These are phyloP conservation scores for Lactarius hatsudake DNA, from an alignment of 768 basidiomycete species.

Conservation along the genomic window DNA sequence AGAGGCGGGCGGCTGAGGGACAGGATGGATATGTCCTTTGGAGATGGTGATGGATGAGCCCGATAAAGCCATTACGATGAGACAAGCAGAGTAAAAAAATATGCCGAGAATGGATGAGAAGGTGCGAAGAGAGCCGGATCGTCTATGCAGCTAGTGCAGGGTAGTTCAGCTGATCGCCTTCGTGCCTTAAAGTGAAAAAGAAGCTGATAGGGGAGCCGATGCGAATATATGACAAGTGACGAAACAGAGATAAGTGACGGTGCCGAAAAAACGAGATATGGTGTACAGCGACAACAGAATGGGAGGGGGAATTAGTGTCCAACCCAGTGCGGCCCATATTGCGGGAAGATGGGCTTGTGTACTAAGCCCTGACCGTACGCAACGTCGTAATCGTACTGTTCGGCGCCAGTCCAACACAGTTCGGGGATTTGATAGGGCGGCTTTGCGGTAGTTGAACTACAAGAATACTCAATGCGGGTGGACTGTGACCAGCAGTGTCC, in stretches of 20 bases:
- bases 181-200: conserved; percentile 20
- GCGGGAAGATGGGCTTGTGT: conserved; percentile 40
- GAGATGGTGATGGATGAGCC: conserved; percentile 27
- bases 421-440: conserved; percentile 18
- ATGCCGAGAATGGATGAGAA: conserved; percentile 32
- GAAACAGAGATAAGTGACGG: conserved; percentile 26
- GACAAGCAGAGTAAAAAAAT: conserved; percentile 29
- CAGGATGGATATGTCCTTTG: conserved; percentile 65
- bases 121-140: conserved; percentile 33
- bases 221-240: conserved; percentile 33
- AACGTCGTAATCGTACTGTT: conserved; percentile 40
- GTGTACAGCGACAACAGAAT: conserved; percentile 15
- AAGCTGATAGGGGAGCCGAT: conserved; percentile 10
- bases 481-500: conserved; percentile 23
- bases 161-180: conserved; percentile 25
- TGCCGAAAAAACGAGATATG: conserved; percentile 18
- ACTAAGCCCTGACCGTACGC: conserved; percentile 44
- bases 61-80: conserved; percentile 30
- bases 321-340: conserved; percentile 51
- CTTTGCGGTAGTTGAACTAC: conserved; percentile 19
- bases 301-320: conserved; percentile 39
- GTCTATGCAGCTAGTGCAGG: conserved; percentile 25
- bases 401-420: conserved; percentile 28
- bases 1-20: conserved; percentile 44
- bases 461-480: conserved; percentile 23